phyloP scores from a whole-genome alignment of 1,139 yeast genomes.

The Geotrichum klebahnii region DNA sequence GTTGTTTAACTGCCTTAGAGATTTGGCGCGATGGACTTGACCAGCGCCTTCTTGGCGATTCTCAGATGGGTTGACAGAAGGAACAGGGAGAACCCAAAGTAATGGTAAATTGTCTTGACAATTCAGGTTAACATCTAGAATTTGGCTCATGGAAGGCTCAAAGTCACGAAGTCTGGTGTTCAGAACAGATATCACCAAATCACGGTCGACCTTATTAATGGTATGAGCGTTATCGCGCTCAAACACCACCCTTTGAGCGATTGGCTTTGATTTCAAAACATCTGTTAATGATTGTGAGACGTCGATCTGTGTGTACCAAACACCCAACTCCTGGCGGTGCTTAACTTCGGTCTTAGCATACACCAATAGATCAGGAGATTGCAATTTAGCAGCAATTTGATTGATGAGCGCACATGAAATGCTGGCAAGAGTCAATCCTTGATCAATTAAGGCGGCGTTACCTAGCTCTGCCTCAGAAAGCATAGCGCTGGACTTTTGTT shows the following conservation, averaged over 20 bases:
- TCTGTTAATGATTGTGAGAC: neutral
- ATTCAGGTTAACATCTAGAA: constrained; percentile 1
- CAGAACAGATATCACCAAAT: neutral
- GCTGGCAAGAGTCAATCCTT: constrained; percentile 5
- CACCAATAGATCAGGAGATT: neutral
- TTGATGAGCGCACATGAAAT: neutral
- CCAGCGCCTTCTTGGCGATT: neutral
- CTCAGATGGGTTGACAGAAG: neutral
- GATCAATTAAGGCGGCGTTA: neutral
- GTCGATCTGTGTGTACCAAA: constrained; percentile 7
- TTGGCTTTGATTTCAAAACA: neutral
- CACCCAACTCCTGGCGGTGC: neutral
- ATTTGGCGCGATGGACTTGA: constrained; percentile 7
- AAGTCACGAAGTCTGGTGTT: neutral
- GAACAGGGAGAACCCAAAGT: neutral
- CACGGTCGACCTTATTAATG: constrained; percentile 1
- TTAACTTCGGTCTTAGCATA: neutral
- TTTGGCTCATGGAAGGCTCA: constrained; percentile 3
- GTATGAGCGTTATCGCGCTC: neutral
- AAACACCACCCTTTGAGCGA: neutral
- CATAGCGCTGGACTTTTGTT: neutral
- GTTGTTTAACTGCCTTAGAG: constrained; percentile 11
- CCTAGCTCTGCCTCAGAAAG: neutral
- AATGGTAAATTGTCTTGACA: too few relatives aligned
- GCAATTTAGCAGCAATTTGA: neutral